Evolutionary conservation across 2,329 filamentous ascomycete species (phyloP).

Genomic region (Teratosphaeria gauchensis): DNA sequence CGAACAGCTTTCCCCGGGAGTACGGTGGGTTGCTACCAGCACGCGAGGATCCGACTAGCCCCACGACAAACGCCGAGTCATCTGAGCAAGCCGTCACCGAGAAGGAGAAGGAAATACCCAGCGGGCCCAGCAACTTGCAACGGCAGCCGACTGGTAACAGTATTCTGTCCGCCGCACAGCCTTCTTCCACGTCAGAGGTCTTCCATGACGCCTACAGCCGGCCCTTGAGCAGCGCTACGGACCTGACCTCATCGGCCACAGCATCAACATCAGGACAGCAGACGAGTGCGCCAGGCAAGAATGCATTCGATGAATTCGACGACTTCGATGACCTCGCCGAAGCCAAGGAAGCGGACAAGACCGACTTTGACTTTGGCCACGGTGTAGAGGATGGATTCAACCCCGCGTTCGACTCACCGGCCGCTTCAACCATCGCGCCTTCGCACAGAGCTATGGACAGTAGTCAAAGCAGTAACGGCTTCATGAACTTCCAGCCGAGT

Average conservation of each 20-base stretch:
- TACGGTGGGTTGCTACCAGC: constrained; percentile 48
- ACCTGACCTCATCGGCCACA: constrained; percentile 9
- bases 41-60: constrained; percentile 41
- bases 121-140: neutral
- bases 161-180: neutral
- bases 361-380: constrained; percentile 65
- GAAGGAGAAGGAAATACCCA: constrained; percentile 1
- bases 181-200: constrained; percentile 19
- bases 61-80: constrained; percentile 3
- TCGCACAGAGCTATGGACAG: constrained; percentile 14
- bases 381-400: constrained; percentile 69
- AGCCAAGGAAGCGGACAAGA: constrained; percentile 63
- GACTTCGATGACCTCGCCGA: constrained; percentile 78
- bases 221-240: constrained; percentile 19
- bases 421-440: constrained; percentile 32
- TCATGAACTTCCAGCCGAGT: constrained; percentile 16
- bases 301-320: constrained; percentile 62
- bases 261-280: neutral
- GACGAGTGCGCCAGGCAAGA: constrained; percentile 23
- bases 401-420: constrained; percentile 64
- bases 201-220: constrained; percentile 22
- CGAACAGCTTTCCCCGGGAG: constrained; percentile 40
- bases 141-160: neutral
- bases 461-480: constrained; percentile 15
- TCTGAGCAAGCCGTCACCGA: neutral